Base-by-base conservation (phyloP, 208 protist genomes). In the Trypanosoma brucei region DNA sequence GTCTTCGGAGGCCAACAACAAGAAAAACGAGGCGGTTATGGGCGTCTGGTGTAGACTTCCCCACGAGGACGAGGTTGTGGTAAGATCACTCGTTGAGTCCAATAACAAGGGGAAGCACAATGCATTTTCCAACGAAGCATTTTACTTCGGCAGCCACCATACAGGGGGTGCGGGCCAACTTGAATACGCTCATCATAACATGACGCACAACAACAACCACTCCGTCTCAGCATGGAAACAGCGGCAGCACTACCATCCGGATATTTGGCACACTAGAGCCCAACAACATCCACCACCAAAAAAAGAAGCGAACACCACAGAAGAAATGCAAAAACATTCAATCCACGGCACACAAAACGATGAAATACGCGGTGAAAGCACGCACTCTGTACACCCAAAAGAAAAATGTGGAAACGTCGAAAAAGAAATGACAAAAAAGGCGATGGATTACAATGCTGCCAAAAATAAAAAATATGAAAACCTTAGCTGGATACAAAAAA, bases 111-210 rank as follows among this genome's bases (percentile, higher is more conserved):
- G 65, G 2, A 70, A 56, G 30, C 37, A 55, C 5, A 42, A 59
- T 31, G 22, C 35, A 14, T 59, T 64, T 40, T 51, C 22, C 7
- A 31, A 38, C 34, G 65, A 70, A 40, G 53, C 44, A n/a, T 70
- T 59, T 50, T 65, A 55, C 45, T 59, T 70, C 44, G 65, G 65
- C n/a, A 37, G 2, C 36, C 4, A 48, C 44, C 38, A 31, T 4
- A 35, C 57, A 34, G 65, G 65, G 13, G 59, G 59, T 37, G 55
- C 65, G 3, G 65, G 65, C 9, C 65, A 70, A 35, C 48, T 62
- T 36, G 56, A 70, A 40, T 59, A 65, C 30, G 53, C 51, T 38
- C 42, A 70, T 14, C 42, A 55, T 9, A 37, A 1, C 2, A 30
- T 55, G 34, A 9, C 11, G 9, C 3, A 55, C 7, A 34, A 40